phyloP scores from a whole-genome alignment of 169 alveolate genomes.

The Perkinsus olseni region DNA sequence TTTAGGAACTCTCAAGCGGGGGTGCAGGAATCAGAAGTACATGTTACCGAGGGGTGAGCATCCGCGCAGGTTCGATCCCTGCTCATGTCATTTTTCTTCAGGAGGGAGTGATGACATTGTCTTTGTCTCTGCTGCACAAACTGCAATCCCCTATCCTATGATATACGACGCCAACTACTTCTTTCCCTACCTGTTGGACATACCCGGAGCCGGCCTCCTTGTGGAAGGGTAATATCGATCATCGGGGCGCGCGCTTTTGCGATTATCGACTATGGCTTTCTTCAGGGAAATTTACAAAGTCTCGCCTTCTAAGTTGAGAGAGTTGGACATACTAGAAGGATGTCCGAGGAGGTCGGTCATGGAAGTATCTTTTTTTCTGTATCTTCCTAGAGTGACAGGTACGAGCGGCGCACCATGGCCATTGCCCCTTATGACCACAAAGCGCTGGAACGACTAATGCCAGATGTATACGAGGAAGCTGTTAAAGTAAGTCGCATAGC shows the following conservation, averaged over 20 bases:
- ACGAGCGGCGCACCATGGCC: background rate
- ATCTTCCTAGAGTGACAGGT: background rate
- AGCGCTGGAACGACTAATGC: background rate
- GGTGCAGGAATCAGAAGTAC: background rate
- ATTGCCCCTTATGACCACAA: background rate
- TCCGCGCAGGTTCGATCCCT: background rate
- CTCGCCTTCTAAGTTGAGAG: background rate
- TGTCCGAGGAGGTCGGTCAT: background rate
- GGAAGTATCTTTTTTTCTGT: background rate
- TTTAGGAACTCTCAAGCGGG: background rate
- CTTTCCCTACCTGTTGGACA: background rate
- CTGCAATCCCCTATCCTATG: background rate
- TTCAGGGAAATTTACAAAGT: background rate
- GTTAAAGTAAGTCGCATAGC: background rate
- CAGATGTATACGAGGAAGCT: background rate
- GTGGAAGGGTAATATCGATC: background rate
- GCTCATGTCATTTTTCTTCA: background rate
- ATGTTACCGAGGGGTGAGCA: background rate
- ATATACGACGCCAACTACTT: background rate
- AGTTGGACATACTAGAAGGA: background rate
- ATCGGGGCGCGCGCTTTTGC: background rate
- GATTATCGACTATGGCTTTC: background rate
- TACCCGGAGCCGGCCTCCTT: background rate
- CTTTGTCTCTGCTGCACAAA: background rate
- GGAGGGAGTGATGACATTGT: background rate